Conservation (phyloP, 345 rosid species). For the Boechera divaricarpa region DNA sequence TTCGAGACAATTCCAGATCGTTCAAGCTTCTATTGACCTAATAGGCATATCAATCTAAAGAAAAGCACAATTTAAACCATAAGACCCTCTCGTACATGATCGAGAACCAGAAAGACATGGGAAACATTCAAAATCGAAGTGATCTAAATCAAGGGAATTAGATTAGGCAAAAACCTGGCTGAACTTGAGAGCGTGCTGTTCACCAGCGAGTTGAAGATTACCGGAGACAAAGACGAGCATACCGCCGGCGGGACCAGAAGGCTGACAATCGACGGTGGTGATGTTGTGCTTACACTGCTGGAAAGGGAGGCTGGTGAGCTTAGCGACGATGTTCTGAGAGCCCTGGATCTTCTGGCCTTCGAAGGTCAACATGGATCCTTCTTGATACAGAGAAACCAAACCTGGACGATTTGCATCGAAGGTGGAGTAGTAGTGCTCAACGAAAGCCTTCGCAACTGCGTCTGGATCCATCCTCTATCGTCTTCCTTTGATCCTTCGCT, state of each 20-base stretch:
- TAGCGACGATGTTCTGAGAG: slow-evolving; percentile 72
- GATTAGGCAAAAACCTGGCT: slow-evolving; percentile 67
- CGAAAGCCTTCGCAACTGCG: slow-evolving; percentile 81
- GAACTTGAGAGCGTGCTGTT: slow-evolving; percentile 92
- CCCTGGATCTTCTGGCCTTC: slow-evolving; percentile 96
- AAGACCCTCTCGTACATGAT: slow-evolving; percentile 23
- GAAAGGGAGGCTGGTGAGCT: slow-evolving; percentile 87
- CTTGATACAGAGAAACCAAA: slow-evolving; percentile 75
- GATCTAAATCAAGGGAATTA: not conserved
- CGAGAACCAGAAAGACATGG: not conserved
- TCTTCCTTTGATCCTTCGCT: slow-evolving; percentile 21
- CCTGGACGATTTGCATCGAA: slow-evolving; percentile 76
- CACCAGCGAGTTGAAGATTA: slow-evolving; percentile 88
- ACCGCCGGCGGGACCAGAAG: slow-evolving; percentile 92
- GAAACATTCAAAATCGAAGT: not conserved
- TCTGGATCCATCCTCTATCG: slow-evolving; percentile 75
- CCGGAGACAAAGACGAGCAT: slow-evolving; percentile 96
- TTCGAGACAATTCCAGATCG: slow-evolving; percentile 14
- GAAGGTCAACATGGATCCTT: slow-evolving; percentile 86
- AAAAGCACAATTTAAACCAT: not conserved
- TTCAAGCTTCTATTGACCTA: slow-evolving; percentile 30
- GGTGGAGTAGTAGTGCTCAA: slow-evolving; percentile 87
- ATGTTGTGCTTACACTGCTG: slow-evolving; percentile 90
- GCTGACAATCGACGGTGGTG: slow-evolving; percentile 93
- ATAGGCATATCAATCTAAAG: slow-evolving; percentile 34